A percentile compares a stretch with the other conserved stretches of the same genome.
These are phyloP conservation scores for Helotiales sp. DNA, from an alignment of 2,329 filamentous ascomycete genomes.

Conservation along the genomic window DNA sequence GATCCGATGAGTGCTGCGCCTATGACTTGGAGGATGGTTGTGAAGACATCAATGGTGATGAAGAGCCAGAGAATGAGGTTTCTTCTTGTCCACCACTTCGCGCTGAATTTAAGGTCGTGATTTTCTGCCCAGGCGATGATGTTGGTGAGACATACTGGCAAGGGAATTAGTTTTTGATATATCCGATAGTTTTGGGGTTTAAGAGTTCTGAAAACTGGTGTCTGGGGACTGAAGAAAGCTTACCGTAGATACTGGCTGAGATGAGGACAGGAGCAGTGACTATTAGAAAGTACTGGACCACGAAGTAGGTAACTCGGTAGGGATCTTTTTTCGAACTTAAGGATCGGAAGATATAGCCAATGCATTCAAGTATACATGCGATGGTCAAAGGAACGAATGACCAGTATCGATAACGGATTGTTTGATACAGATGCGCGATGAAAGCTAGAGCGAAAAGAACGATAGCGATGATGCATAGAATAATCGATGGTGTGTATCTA, in stretches of 20 bases:
- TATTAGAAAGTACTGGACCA: constrained; percentile 62
- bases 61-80: too few species aligned
- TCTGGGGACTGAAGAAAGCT: constrained; percentile 41
- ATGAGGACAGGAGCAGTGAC: constrained; percentile 60
- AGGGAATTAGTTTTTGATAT: too few species aligned
- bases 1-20: constrained; percentile 55
- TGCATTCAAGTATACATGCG: constrained; percentile 47
- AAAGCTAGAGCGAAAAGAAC: constrained; percentile 46
- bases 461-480: constrained; percentile 38
- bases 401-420: constrained; percentile 42
- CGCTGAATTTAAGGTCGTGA: neutral
- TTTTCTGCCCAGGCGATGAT: constrained; percentile 2
- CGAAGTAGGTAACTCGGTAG: constrained; percentile 55
- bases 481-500: constrained; percentile 37
- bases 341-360: constrained; percentile 50
- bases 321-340: constrained; percentile 51
- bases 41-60: constrained; percentile 53
- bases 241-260: constrained; percentile 55
- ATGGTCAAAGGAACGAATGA: constrained; percentile 48
- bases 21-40: constrained; percentile 52
- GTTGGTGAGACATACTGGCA: constrained; percentile 42
- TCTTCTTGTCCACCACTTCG: too few species aligned
- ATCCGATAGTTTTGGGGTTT: constrained; percentile 25
- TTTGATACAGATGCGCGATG: constrained; percentile 39
- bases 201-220: constrained; percentile 21